A percentile compares a stretch with the other conserved stretches of the same genome.
Conservation (phyloP, 192 early-diverging fungal species). For the Allomyces macrogynus region DNA sequence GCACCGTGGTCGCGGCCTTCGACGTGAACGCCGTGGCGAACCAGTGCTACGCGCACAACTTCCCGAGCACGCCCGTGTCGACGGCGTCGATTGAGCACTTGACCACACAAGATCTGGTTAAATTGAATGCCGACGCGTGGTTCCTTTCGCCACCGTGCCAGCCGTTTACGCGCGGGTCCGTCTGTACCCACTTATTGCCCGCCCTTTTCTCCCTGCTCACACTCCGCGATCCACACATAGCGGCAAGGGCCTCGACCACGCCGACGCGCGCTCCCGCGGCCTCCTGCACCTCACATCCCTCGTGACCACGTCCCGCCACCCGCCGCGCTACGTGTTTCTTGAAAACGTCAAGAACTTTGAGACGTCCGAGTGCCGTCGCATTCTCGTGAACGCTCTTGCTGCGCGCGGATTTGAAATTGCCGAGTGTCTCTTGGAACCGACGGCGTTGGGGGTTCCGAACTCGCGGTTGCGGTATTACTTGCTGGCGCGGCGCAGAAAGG, state of each 20-base stretch:
- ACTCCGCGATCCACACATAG: conserved; percentile 34
- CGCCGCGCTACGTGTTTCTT: conserved; percentile 43
- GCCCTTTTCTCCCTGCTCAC: no score
- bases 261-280: conserved; percentile 47
- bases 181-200: no score
- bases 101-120: conserved; percentile 33
- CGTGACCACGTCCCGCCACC: conserved; percentile 24
- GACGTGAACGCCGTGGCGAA: conserved; percentile 90
- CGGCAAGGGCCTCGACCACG: conserved; percentile 46
- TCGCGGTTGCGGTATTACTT: conserved; percentile 59
- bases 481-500: conserved; percentile 16
- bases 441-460: conserved; percentile 57
- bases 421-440: conserved; percentile 52
- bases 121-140: conserved; percentile 46
- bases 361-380: conserved; percentile 33
- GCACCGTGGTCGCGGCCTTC: conserved; percentile 62
- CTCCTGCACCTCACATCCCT: conserved; percentile 52
- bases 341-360: conserved; percentile 70
- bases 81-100: conserved; percentile 30
- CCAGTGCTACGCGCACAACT: conserved; percentile 46
- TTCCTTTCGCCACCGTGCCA: conserved; percentile 70
- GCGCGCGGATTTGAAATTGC: conserved; percentile 38
- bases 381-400: conserved; percentile 28
- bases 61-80: conserved; percentile 8
- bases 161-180: conserved; percentile 12